Evolutionary conservation across 768 basidiomycete species (phyloP).

Genomic region (Calocera cornea): DNA sequence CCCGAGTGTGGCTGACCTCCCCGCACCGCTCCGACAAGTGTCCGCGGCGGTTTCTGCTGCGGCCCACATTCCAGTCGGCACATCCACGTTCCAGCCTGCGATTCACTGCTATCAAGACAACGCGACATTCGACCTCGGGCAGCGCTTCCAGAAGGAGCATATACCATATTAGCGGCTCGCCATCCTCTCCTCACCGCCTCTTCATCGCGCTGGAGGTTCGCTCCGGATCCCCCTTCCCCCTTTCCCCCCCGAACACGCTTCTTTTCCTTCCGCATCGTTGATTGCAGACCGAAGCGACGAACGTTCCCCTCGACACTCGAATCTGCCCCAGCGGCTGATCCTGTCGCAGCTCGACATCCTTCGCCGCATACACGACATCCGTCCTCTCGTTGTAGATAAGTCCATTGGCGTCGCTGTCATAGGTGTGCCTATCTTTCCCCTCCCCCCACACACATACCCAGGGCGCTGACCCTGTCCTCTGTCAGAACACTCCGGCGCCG

Average conservation of each 20-base stretch:
- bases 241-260: not conserved
- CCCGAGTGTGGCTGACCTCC: too few relatives aligned
- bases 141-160: not conserved
- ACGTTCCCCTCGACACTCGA: not conserved
- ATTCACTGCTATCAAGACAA: not conserved
- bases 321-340: not conserved
- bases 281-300: not conserved
- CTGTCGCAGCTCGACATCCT: not conserved
- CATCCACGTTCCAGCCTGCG: not conserved
- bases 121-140: too few relatives aligned
- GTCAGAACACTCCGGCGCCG: not conserved
- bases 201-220: not conserved
- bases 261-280: conserved; percentile 4
- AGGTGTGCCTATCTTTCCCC: not conserved
- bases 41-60: too few relatives aligned
- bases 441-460: not conserved
- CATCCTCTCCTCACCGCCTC: not conserved
- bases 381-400: not conserved
- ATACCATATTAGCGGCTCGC: not conserved
- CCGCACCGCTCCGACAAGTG: too few relatives aligned
- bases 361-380: not conserved
- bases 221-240: not conserved
- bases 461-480: not conserved
- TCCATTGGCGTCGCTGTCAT: not conserved
- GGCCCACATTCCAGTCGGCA: not conserved